Conservation (phyloP, 208 protist genomes). For the Leishmania arabica region DNA sequence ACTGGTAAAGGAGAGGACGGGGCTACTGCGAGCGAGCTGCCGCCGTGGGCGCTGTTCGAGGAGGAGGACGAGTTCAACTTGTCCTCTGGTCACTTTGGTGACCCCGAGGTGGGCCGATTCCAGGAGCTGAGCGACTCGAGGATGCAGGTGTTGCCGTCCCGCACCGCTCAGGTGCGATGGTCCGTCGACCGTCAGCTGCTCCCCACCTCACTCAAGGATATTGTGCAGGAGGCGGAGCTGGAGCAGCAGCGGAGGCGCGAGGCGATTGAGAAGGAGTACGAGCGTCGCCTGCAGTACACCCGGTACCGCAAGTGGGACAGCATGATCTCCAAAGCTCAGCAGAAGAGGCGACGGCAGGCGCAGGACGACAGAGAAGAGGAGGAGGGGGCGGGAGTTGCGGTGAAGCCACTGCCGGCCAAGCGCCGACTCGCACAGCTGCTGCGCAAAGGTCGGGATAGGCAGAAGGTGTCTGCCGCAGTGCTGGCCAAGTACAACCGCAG, state of each 20-base stretch:
- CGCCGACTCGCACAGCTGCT: conserved; percentile 70
- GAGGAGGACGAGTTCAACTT: conserved; percentile 88
- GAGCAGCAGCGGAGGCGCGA: conserved; percentile 54
- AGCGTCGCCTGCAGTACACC: conserved; percentile 54
- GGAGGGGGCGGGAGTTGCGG: conserved; percentile 8
- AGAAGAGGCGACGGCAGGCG: conserved; percentile 36
- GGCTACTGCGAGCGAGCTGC: conserved; percentile 55
- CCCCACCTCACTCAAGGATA: conserved; percentile 65
- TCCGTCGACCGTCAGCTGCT: conserved; percentile 71
- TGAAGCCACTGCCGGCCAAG: conserved; percentile 58
- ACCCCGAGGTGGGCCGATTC: conserved; percentile 63
- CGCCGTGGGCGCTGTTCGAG: conserved; percentile 79
- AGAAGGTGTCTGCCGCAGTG: conserved; percentile 48
- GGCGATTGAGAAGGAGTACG: conserved; percentile 70
- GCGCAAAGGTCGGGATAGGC: conserved; percentile 58
- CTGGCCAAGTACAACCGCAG: conserved; percentile 58
- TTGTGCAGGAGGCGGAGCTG: conserved; percentile 64
- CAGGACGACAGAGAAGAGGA: background rate
- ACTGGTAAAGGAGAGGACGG: conserved; percentile 4
- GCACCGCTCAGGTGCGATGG: conserved; percentile 65
- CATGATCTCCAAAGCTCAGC: conserved; percentile 67
- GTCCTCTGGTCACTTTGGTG: conserved; percentile 77
- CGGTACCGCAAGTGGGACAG: conserved; percentile 84
- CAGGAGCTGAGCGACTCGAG: conserved; percentile 86
- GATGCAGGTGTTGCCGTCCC: conserved; percentile 71